These are phyloP conservation scores for Backusella macrospora DNA, from an alignment of 192 early-diverging fungal species.

Conservation along the genomic window DNA sequence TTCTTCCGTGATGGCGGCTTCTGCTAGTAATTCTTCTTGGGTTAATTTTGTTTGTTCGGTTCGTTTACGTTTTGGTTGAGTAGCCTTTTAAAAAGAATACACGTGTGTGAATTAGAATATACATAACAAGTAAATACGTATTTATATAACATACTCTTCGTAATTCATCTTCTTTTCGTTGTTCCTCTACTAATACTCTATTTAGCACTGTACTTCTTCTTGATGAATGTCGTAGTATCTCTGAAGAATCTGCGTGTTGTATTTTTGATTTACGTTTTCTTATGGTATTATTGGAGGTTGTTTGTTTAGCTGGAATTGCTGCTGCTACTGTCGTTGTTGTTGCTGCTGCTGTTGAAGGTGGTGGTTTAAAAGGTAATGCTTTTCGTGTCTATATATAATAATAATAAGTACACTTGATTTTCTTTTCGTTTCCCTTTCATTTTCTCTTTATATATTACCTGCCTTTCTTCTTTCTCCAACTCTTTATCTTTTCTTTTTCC, in stretches of 20 bases:
- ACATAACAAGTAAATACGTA: too few species aligned
- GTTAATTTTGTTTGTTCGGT: conserved; percentile 44
- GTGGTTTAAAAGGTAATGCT: conserved; percentile 16
- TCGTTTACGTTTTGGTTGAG: conserved; percentile 49
- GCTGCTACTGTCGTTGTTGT: not conserved
- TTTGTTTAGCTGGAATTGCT: too few species aligned
- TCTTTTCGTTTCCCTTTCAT: too few species aligned
- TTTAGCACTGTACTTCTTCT: conserved; percentile 53
- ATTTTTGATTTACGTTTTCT: not conserved
- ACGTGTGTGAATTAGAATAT: too few species aligned
- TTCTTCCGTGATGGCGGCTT: conserved; percentile 56
- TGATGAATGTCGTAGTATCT: conserved; percentile 47
- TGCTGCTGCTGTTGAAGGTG: not conserved
- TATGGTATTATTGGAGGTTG: too few species aligned
- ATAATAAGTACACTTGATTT: too few species aligned
- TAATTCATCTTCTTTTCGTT: conserved; percentile 33
- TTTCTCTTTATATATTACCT: conserved; percentile 22
- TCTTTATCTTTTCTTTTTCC: conserved; percentile 37
- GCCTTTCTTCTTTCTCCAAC: conserved; percentile 39
- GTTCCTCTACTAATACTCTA: conserved; percentile 51
- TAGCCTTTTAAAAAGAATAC: conserved; percentile 24
- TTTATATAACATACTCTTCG: not conserved
- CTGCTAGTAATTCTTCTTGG: conserved; percentile 55
- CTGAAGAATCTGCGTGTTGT: conserved; percentile 24
- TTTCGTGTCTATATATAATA: conserved; percentile 16